A percentile compares a stretch with the other conserved stretches of the same genome.
phyloP scores from a whole-genome alignment of 495 filamentous ascomycete genomes.

The Jackrogersella minutella region DNA sequence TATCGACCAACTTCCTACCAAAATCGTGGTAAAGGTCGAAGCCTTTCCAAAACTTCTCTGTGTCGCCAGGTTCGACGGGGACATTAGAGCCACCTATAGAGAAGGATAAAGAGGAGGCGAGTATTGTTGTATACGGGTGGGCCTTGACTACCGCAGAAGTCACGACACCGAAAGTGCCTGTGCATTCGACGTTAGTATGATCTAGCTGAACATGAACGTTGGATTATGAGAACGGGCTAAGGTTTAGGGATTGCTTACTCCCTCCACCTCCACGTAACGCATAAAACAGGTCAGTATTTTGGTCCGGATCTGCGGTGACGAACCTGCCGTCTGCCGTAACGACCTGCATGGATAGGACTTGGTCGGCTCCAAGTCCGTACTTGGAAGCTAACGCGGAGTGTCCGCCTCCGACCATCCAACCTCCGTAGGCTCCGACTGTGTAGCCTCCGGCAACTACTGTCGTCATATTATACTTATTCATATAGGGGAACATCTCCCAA shows the following conservation, averaged over 20 bases:
- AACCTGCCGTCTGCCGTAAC: conserved; percentile 65
- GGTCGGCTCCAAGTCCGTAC: conserved; percentile 61
- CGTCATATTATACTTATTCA: conserved; percentile 47
- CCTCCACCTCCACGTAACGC: conserved; percentile 67
- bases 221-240: background rate
- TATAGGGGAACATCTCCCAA: conserved; percentile 54
- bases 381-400: conserved; percentile 52
- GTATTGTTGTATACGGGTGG: conserved; percentile 39
- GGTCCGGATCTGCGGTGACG: conserved; percentile 58
- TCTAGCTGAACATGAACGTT: background rate
- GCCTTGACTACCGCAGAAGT: conserved; percentile 54
- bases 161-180: conserved; percentile 61
- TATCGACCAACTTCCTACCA: conserved; percentile 39
- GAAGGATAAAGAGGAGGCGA: conserved; percentile 38
- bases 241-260: conserved; percentile 43
- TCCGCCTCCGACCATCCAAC: conserved; percentile 62
- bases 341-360: conserved; percentile 61
- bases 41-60: conserved; percentile 38
- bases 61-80: conserved; percentile 32
- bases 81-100: conserved; percentile 49
- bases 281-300: conserved; percentile 67
- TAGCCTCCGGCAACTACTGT: conserved; percentile 56
- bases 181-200: background rate
- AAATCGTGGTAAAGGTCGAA: conserved; percentile 43
- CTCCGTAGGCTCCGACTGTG: conserved; percentile 61